Percentiles rank a stretch among this genome's conserved stretches.
These are phyloP conservation scores for Musa acuminata DNA, from an alignment of 176 grass and related monocot genomes.

Conservation along the genomic window DNA sequence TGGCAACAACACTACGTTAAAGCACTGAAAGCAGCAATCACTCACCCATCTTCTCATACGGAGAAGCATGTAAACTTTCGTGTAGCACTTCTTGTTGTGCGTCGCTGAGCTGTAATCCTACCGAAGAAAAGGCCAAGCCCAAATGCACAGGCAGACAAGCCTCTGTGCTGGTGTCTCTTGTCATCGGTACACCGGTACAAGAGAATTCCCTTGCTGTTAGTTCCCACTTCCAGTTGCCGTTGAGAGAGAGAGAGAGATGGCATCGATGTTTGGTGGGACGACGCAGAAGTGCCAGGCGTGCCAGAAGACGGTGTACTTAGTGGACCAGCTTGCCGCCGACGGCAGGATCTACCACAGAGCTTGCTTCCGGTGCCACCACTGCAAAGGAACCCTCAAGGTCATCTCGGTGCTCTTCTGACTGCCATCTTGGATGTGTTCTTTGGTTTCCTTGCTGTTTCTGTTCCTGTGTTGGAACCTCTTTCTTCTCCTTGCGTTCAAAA, in stretches of 20 bases:
- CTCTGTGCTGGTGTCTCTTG: too few relatives aligned
- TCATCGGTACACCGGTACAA: too few relatives aligned
- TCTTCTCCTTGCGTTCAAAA: background rate
- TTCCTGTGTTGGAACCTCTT: background rate
- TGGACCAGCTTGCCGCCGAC: slow-evolving; percentile 85
- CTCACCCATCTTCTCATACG: background rate
- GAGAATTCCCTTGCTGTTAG: background rate
- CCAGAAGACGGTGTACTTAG: slow-evolving; percentile 74
- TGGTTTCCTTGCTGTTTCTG: background rate
- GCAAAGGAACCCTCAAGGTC: slow-evolving; percentile 84
- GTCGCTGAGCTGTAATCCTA: too few relatives aligned
- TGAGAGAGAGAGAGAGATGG: background rate
- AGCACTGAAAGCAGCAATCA: background rate
- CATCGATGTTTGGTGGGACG: slow-evolving; percentile 56
- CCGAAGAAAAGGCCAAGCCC: too few relatives aligned
- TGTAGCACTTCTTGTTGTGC: background rate
- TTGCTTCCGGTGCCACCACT: slow-evolving; percentile 92
- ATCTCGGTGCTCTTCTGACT: background rate
- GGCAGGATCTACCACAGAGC: slow-evolving; percentile 77
- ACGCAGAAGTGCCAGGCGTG: slow-evolving; percentile 84
- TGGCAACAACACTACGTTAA: background rate
- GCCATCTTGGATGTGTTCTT: background rate
- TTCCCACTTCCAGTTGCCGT: background rate
- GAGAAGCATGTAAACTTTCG: background rate
- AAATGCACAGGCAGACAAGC: too few relatives aligned